Evolutionary conservation across 306 rosid genomes (phyloP).

Genomic region (Senna siamea): DNA sequence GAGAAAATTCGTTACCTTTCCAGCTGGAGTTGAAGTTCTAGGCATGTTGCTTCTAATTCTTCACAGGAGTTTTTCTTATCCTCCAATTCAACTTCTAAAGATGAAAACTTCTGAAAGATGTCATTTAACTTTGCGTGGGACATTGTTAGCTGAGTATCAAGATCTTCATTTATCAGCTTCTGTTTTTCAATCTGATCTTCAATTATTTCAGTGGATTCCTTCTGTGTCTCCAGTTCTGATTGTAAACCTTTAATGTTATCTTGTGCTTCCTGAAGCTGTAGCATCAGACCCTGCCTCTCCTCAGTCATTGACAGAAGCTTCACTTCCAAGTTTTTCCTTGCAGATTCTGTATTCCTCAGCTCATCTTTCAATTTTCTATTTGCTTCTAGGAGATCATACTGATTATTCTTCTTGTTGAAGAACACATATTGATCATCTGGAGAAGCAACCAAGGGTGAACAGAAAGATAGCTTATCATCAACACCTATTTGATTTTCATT

Average conservation of each 20-base stretch:
- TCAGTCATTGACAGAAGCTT: conserved; percentile 50
- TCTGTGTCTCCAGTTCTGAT: conserved; percentile 54
- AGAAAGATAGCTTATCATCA: conserved; percentile 33
- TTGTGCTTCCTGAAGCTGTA: conserved; percentile 69
- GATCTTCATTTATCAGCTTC: conserved; percentile 68
- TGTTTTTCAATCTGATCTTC: conserved; percentile 68
- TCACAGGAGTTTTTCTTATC: conserved; percentile 72
- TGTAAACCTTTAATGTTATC: conserved; percentile 57
- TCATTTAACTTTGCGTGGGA: conserved; percentile 58
- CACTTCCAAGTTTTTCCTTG: conserved; percentile 55
- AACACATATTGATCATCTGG: conserved; percentile 41
- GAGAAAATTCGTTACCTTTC: conserved; percentile 58
- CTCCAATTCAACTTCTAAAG: conserved; percentile 79
- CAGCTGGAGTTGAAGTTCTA: conserved; percentile 86
- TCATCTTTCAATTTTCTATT: conserved; percentile 59
- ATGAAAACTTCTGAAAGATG: conserved; percentile 68
- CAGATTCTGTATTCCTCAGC: conserved; percentile 51
- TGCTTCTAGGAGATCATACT: conserved; percentile 50
- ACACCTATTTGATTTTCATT: background rate
- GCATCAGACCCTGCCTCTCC: conserved; percentile 51
- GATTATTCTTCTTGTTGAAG: conserved; percentile 39
- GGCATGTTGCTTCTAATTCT: conserved; percentile 82
- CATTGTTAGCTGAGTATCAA: conserved; percentile 67
- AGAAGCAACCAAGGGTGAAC: conserved; percentile 44
- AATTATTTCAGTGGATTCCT: conserved; percentile 51